Base-by-base conservation (phyloP, 257 asterid genomes). In the Jacaranda copaia region DNA sequence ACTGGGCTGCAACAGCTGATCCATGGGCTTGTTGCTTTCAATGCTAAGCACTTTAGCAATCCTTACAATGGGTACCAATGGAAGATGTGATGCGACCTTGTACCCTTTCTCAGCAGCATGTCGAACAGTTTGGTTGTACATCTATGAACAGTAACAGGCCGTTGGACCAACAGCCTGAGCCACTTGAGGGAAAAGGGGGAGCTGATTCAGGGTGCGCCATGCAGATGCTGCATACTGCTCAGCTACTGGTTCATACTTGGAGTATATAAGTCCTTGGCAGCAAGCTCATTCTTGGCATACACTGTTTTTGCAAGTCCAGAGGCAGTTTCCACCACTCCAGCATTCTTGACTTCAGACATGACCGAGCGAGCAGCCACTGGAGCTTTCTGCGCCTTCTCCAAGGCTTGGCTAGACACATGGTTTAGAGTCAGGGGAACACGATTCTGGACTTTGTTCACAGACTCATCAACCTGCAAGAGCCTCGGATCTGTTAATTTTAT, bases 201-300 rank as follows among this genome's bases (percentile, higher is more conserved):
- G 87, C 82, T 74, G 88, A 45, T 90, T 91, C 69, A 95, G 77
- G 3, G 94, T 81, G 20, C 70, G 87, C 97, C 97, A 95, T 0
- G 94, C 87, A 0, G 88, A 78, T 0, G 83, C 82, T 0, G 97
- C 98, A n/a, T 88, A 91, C n/a, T 84, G 90, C 96, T 91, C 97
- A 0, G 97, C 99, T 20, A 91, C 85, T 0, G 96, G 98, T 73
- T 95, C 98, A 0, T 90, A 95, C 80, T 93, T 93, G 71, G 89
- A 11, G 92, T 88, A 89, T 88, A 89, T 0, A 93, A 79, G 77
- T 79, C 92, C 89, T 85, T 93, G 13, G 98, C 97, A 51, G 92
- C 84, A 2, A 97, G 98, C 84, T 92, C 98, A 14, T 70, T 92
- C 85, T 89, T 91, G 46, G 87, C 81, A n/a, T 90, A 90, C 8